Conservation (phyloP, 2,329 filamentous ascomycete species). For the Fusarium caatingaense region DNA sequence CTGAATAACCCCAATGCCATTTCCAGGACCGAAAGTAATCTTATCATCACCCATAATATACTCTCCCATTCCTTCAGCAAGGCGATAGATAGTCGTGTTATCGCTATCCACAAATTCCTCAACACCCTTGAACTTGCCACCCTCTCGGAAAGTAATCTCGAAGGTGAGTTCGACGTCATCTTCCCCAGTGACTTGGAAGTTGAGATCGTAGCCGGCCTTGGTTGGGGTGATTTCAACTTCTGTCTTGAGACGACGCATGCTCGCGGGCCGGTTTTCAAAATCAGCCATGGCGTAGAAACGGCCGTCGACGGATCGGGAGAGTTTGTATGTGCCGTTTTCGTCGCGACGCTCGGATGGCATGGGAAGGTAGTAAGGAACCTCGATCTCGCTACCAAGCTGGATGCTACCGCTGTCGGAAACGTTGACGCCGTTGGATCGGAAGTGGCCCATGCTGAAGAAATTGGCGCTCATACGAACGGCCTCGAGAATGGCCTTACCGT, state of each 20-base stretch:
- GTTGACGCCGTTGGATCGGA: slow-evolving; percentile 25
- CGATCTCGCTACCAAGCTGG: slow-evolving; percentile 10
- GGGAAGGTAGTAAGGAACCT: slow-evolving; percentile 20
- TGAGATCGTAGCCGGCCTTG: slow-evolving; percentile 9
- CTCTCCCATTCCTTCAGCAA: slow-evolving; percentile 9
- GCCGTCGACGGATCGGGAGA: slow-evolving; percentile 11
- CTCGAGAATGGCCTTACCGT: slow-evolving; percentile 27
- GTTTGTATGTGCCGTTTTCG: slow-evolving; percentile 15
- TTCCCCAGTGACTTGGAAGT: slow-evolving; percentile 20
- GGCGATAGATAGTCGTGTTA: slow-evolving; percentile 5
- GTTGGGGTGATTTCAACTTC: slow-evolving; percentile 14
- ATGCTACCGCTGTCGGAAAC: not conserved
- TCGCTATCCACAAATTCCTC: slow-evolving; percentile 16
- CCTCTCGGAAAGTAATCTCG: slow-evolving; percentile 22
- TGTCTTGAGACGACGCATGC: slow-evolving; percentile 19
- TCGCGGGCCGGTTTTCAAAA: slow-evolving; percentile 14
- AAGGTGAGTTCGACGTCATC: slow-evolving; percentile 28
- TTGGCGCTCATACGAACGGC: slow-evolving; percentile 19
- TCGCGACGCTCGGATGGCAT: slow-evolving; percentile 6
- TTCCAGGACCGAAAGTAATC: slow-evolving; percentile 12
- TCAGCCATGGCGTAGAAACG: slow-evolving; percentile 25
- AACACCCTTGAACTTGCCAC: slow-evolving; percentile 20
- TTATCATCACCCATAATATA: not conserved
- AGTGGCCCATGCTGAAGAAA: slow-evolving; percentile 34
- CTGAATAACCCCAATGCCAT: not conserved